Evolutionary conservation across 352 stramenopile genomes (phyloP).

Genomic region (Phytophthora foliorum): DNA sequence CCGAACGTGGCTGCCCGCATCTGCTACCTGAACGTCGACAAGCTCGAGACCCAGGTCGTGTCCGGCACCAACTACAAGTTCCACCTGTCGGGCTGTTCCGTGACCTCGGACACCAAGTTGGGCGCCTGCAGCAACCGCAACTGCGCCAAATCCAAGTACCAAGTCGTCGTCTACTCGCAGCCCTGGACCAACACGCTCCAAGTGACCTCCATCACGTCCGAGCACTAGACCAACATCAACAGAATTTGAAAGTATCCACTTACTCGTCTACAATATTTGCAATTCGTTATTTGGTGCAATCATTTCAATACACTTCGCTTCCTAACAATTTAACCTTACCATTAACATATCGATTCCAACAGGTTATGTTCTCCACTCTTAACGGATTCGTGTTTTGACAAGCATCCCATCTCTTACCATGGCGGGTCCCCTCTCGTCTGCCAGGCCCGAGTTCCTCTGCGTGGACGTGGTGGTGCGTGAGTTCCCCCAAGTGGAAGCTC

Average conservation of each 20-base stretch:
- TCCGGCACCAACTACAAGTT: slow-evolving; percentile 58
- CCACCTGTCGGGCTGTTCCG: slow-evolving; percentile 41
- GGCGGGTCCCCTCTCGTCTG: slow-evolving; percentile 6
- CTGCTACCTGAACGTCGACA: slow-evolving; percentile 41
- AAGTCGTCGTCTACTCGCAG: slow-evolving; percentile 41
- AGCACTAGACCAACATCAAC: background rate
- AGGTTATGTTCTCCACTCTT: slow-evolving; percentile 10
- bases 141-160: slow-evolving; percentile 29
- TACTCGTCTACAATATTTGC: slow-evolving; percentile 1
- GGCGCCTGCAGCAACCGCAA: slow-evolving; percentile 39
- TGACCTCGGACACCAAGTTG: slow-evolving; percentile 32
- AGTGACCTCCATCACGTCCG: slow-evolving; percentile 34
- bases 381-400: background rate
- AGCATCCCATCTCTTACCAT: slow-evolving; percentile 5
- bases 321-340: background rate
- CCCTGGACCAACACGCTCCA: slow-evolving; percentile 40
- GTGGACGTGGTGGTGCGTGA: slow-evolving; percentile 45
- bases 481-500: slow-evolving; percentile 26
- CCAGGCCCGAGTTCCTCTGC: slow-evolving; percentile 29
- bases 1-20: slow-evolving; percentile 25
- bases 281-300: background rate
- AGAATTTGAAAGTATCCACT: background rate
- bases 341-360: background rate
- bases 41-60: slow-evolving; percentile 41
- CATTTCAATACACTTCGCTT: background rate